Conservation (phyloP, 108 stramenopile genomes). For the Cyclotella choctawhatcheeana region DNA sequence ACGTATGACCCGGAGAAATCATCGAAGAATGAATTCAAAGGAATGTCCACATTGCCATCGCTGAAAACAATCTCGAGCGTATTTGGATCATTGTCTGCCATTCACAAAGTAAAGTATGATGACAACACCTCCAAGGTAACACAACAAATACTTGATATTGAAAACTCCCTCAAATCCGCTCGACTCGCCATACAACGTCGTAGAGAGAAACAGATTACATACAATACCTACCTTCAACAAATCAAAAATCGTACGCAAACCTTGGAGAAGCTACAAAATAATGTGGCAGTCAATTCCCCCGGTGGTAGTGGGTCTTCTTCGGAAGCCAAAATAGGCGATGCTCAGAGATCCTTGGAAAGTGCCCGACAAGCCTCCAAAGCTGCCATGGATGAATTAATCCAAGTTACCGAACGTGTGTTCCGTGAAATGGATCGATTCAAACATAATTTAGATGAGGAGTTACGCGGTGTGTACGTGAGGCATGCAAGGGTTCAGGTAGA, state of each 20-base stretch:
- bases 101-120: constrained; percentile 74
- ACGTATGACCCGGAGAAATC: constrained; percentile 38
- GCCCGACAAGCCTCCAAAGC: constrained; percentile 46
- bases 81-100: constrained; percentile 63
- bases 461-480: constrained; percentile 60
- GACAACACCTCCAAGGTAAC: constrained; percentile 78
- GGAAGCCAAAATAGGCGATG: constrained; percentile 37
- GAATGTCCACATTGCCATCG: constrained; percentile 36
- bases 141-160: constrained; percentile 73
- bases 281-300: constrained; percentile 42
- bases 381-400: constrained; percentile 69
- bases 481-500: constrained; percentile 84
- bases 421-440: constrained; percentile 82
- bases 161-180: constrained; percentile 70
- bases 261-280: constrained; percentile 54
- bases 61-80: constrained; percentile 51
- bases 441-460: constrained; percentile 60
- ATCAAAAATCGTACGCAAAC: constrained; percentile 57
- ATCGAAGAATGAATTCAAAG: constrained; percentile 26
- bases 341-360: constrained; percentile 42
- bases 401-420: constrained; percentile 70
- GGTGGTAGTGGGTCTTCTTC: constrained; percentile 15
- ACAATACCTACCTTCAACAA: constrained; percentile 69
- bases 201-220: constrained; percentile 68
- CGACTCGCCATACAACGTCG: constrained; percentile 82